Base-by-base conservation (phyloP, 2,329 filamentous ascomycete species). In the Aspergillus tanneri region DNA sequence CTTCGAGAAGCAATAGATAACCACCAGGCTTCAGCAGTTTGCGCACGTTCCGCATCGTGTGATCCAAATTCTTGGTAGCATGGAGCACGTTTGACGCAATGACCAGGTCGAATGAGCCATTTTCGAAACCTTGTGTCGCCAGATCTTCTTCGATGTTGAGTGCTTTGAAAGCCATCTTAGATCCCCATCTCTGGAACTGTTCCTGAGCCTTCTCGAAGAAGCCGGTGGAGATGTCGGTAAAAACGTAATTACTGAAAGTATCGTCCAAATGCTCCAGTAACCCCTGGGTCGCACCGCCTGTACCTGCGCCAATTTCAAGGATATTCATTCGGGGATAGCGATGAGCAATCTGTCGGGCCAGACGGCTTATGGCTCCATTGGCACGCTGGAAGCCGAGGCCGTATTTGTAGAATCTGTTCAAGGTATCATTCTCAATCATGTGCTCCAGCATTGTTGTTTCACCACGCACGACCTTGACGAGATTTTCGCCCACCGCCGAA, bases 161-260 rank as follows among this genome's bases (percentile, higher is more conserved):
- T 63, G 51, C 47, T 21, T 59, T 56, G 46, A 63, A 74, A 4
- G 43, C 43, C 47, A 75, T 60, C 8, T 56, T 54, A 8, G 58
- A 42, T 1, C 22, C 35, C 32, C 56, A 56, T 0, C 41, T 37
- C 0, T 44, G 21, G 22, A 74, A 70, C 1, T 43, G 40, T 19
- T 62, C 58, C 12, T 51, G 42, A 0, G 70, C 70, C 3, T 61
- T 57, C 14, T 66, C 63, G 41, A 78, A 75, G 59, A 75, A 76
- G 5, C 64, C 70, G 1, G 60, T 38, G 0, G 71, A 74, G 9
- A 76, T 67, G 48, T 78, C 75, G 0, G 76, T 77, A 57, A 64
- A 78, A 0, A 66, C 71, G 53, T 77, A 77, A 1, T 55, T 58
- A 10, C n/a, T n/a, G 53, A 51, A 28, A 66, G 70, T 8, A 27